Base-by-base conservation (phyloP, 75 land plant species). In the Pinus albicaulis region DNA sequence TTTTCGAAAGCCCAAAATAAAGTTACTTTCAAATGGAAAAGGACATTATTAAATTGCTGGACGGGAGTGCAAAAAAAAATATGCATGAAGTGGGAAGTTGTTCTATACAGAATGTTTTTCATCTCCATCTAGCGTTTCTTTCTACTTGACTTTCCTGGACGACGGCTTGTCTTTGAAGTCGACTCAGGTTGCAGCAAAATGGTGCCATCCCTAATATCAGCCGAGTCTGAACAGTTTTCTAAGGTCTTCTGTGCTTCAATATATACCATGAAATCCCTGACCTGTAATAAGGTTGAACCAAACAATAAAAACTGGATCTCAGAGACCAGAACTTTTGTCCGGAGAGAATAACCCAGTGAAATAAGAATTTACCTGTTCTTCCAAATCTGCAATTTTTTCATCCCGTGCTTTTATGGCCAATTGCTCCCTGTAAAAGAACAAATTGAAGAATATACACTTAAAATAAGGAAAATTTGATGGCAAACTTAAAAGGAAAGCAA, bases 381-480 rank as follows among this genome's bases (percentile, higher is more conserved):
- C 96, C 59, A 91, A 82, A 11, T 86, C 87, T 15, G 73, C 71
- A 57, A 95, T 93, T 81, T 83, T 89, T 17, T 84, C 89, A 74
- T 95, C 98, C 62, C 82, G 87, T 66, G 76, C 55, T 73, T 75
- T 86, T 11, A 86, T 55, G 44, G 81, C 77, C 48, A 59, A 55
- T 20, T 82, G 75, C 80, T 87, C 89, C 83, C 96, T 95, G 55
- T 24, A 83, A 83, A 61, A 79, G 64, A 15, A 70, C 19, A 10
- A 24, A 58, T 8, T 16, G 17, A 71, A 66, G 12, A 60, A 63
- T 17, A 61, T 8, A 31, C 57, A 65, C 24, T 55, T 24, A 3
- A 77, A 19, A 10, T 55, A 52, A 5, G 22, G 15, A 24, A 26
- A 59, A 38, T 20, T 22, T 14, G 31, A 14, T 10, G n/a, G 16